Percentiles rank a stretch among this genome's conserved stretches.
These are phyloP conservation scores for Penicillium arizonense DNA, from an alignment of 495 filamentous ascomycete genomes.

Conservation along the genomic window DNA sequence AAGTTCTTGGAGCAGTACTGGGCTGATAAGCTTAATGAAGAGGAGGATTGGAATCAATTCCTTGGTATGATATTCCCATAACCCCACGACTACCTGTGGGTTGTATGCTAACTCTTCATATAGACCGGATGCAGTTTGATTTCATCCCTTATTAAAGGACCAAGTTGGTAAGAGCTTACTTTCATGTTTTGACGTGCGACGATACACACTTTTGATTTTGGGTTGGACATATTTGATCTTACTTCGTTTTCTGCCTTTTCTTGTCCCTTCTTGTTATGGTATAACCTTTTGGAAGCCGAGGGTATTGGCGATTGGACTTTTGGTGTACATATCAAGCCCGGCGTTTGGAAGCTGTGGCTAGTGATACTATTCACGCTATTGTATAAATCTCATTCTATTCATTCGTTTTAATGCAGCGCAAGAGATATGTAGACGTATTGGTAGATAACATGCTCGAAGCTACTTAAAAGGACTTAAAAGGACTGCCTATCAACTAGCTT, in stretches of 20 bases:
- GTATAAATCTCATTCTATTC: too few relatives aligned
- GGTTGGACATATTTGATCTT: slow-evolving; percentile 1
- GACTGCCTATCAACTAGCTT: too few relatives aligned
- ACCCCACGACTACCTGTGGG: background rate
- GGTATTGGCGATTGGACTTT: background rate
- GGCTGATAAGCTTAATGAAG: slow-evolving; percentile 35
- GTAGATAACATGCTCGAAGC: too few relatives aligned
- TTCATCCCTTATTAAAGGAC: slow-evolving; percentile 43
- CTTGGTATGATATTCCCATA: slow-evolving; percentile 28
- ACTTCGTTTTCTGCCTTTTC: background rate
- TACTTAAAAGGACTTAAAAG: too few relatives aligned
- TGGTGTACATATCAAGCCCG: background rate
- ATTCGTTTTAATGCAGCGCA: too few relatives aligned
- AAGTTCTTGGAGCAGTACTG: slow-evolving; percentile 46
- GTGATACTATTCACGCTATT: background rate
- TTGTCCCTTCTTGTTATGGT: background rate
- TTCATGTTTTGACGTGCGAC: slow-evolving; percentile 22
- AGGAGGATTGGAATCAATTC: slow-evolving; percentile 47
- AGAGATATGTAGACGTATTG: too few relatives aligned
- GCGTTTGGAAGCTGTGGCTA: background rate
- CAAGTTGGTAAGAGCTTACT: background rate
- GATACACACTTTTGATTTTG: slow-evolving; percentile 13
- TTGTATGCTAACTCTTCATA: slow-evolving; percentile 11
- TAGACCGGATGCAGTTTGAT: slow-evolving; percentile 47
- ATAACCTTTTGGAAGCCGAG: background rate